Base-by-base conservation (phyloP, 768 basidiomycete species). In the Tephrocybe sp. region DNA sequence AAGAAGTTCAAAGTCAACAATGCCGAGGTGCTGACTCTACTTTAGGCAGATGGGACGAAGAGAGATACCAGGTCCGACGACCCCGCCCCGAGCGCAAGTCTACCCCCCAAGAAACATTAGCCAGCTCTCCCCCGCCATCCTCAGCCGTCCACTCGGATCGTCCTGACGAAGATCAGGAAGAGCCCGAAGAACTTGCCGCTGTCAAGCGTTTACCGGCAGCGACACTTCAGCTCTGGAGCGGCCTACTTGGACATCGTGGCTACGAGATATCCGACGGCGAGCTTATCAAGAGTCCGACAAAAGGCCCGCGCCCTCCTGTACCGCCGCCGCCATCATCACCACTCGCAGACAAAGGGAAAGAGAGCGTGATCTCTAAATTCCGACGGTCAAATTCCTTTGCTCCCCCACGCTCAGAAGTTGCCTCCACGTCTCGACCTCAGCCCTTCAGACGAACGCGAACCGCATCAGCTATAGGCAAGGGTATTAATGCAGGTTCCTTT, bases 141-240 rank as follows among this genome's bases (percentile, higher is more conserved):
- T 57, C 58, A 10, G 33, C 48, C 7, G 46, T 55, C n/a, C 47
- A 63, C 45, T 53, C 67, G 41, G 48, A 64, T 23, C 50, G 43
- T 3, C 51, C 62, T 7, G 57, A 49, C 20, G 38, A 54, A 14
- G 52, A 53, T 10, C 44, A 67, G 15, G 69, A 66, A 0, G 70
- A 72, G 1, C 72, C 78, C 12, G 81, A 86, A 42, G 86, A 85
- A 59, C 70, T 78, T 0, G 81, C 79, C 0, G 65, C 76, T 15
- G 71, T 81, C 10, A 80, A 74, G 46, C 83, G 84, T n/a, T 69
- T 82, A 1, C 85, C 85, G 0, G 74, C 75, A 0, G 74, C 83
- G 2, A 85, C 84, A 1, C 73, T 86, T 36, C 81, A 84, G 51
- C 74, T 90, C 7, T 91, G 89, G 89, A 75, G 79, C 44, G 77